Base-by-base conservation (phyloP, 139 green algal genomes). In the Pleodorina starrii region DNA sequence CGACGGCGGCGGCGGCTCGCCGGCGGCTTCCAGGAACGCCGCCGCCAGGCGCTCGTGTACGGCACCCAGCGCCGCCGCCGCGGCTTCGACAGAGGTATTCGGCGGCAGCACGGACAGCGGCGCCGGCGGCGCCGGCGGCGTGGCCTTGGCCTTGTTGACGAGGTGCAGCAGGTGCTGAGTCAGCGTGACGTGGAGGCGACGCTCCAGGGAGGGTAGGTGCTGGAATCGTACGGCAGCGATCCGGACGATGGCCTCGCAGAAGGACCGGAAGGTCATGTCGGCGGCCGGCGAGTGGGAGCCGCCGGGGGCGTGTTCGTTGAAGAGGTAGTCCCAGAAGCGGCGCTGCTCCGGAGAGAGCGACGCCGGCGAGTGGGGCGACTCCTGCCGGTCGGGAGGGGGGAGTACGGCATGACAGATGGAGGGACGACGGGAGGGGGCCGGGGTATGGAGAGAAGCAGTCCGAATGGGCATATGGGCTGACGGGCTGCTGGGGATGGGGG, bases 181-280 rank as follows among this genome's bases (percentile, higher is more conserved):
- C 42, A 96, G 87, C n/a, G 94, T 32, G 32, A 90, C 85, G 51
- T 95, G 92, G 69, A 96, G 23, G 35, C 94, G 91, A 43, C 87
- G 87, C 72, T 95, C 93, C 54, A 95, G 75, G 21, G 43, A 82
- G 5, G 91, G 90, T 72, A 95, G 72, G 42, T 91, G 84, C 21
- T 75, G 84, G 84, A 78, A 88, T 38, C 92, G 90, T 40, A 85
- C 25, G 4, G 92, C 79, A 19, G 93, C 90, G 23, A 94, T n/a
- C 5, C 94, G 90, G 71, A 95, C 93, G 23, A 95, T 60, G 0
- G 87, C 51, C 89, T 96, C 93, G 59, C 89, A 93, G n/a, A 96
- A 95, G 38, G 93, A 69, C 0, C 80, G 88, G 90, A 94, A 95
- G 46, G 93, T 89, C 38, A 96, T 78, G 51, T 95, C 92, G n/a